Conservation (phyloP, 495 filamentous ascomycete species). For the Entonaema liquescens region DNA sequence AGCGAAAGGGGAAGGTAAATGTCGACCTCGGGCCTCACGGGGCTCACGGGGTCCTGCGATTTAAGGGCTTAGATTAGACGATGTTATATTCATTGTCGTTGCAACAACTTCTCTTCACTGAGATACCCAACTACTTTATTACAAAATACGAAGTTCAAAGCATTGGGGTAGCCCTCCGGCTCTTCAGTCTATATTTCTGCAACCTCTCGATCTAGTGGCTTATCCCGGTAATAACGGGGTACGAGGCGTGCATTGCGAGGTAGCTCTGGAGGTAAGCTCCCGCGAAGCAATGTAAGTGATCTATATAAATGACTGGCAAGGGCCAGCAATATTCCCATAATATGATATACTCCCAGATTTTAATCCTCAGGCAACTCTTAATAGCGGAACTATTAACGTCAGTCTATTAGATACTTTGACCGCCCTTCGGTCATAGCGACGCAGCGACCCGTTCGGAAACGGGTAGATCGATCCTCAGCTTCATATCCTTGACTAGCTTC, state of each 20-base stretch:
- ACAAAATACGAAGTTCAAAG: background rate
- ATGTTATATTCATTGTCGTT: background rate
- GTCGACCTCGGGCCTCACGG: slow-evolving; percentile 61
- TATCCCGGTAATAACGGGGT: too few relatives aligned
- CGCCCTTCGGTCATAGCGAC: slow-evolving; percentile 35
- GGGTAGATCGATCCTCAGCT: slow-evolving; percentile 57
- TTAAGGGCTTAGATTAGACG: slow-evolving; percentile 69
- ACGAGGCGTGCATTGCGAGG: too few relatives aligned
- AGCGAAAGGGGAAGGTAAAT: slow-evolving; percentile 56
- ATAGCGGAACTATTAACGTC: background rate
- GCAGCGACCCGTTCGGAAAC: slow-evolving; percentile 36
- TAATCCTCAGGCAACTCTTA: background rate
- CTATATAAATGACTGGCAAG: too few relatives aligned
- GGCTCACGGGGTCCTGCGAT: slow-evolving; percentile 68
- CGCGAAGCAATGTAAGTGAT: background rate
- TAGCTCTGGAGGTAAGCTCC: background rate
- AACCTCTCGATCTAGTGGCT: too few relatives aligned
- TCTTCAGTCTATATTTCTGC: background rate
- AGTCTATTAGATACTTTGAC: background rate
- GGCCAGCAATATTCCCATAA: background rate
- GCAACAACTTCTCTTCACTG: slow-evolving; percentile 14
- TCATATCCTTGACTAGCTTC: slow-evolving; percentile 65
- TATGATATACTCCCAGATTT: background rate
- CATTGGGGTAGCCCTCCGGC: background rate
- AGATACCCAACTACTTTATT: slow-evolving; percentile 37